Percentiles rank a stretch among this genome's conserved stretches.
phyloP scores from a whole-genome alignment of 2,329 filamentous ascomycete species.

The Fusarium mangiferae region DNA sequence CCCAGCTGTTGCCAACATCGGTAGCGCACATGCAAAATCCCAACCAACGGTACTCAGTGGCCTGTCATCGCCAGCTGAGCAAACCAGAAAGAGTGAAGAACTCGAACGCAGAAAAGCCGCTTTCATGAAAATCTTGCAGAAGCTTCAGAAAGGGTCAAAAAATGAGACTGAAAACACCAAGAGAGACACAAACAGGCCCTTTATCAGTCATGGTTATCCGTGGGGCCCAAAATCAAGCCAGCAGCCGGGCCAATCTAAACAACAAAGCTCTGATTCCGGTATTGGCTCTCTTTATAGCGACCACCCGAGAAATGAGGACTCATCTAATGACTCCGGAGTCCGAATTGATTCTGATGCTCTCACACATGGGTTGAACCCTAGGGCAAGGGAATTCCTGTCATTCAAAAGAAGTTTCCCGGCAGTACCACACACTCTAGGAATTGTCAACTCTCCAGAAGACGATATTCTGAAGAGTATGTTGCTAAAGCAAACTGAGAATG shows the following conservation, averaged over 20 bases:
- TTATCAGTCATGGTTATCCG: background rate
- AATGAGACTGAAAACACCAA: background rate
- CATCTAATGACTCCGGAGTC: conserved; percentile 34
- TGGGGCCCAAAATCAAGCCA: background rate
- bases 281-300: background rate
- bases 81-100: background rate
- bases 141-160: conserved; percentile 31
- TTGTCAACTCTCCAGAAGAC: background rate
- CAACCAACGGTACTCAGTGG: background rate
- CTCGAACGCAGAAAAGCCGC: conserved; percentile 31
- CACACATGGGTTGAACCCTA: conserved; percentile 45
- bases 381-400: conserved; percentile 49
- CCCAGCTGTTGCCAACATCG: conserved; percentile 27
- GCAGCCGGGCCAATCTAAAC: background rate
- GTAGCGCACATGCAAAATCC: background rate
- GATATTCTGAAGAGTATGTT: background rate
- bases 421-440: background rate
- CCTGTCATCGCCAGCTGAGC: background rate
- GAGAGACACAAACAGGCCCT: background rate
- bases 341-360: conserved; percentile 12
- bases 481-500: background rate
- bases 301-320: conserved; percentile 2
- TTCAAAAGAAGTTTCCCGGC: conserved; percentile 20
- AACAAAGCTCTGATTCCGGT: conserved; percentile 12
- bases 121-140: conserved; percentile 45